Percentiles rank a stretch among this genome's conserved stretches.
phyloP scores from a whole-genome alignment of 2,329 filamentous ascomycete genomes.

The Colletotrichum lupini region DNA sequence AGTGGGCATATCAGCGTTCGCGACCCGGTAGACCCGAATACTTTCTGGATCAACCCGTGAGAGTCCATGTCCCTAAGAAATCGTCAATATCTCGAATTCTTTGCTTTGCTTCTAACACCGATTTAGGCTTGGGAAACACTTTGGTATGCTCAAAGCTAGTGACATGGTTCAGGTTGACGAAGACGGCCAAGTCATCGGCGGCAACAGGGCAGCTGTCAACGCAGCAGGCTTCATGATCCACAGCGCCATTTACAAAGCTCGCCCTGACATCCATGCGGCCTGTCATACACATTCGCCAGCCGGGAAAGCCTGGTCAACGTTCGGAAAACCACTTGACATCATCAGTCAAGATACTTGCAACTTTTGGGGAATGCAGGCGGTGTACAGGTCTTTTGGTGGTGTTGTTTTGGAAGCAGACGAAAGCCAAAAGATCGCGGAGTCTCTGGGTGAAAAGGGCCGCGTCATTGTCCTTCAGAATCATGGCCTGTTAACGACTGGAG shows the following conservation, averaged over 20 bases:
- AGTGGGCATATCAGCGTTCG: slow-evolving; percentile 72
- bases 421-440: slow-evolving; percentile 65
- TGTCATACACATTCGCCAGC: slow-evolving; percentile 70
- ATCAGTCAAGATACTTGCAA: slow-evolving; percentile 69
- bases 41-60: slow-evolving; percentile 74
- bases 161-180: slow-evolving; percentile 73
- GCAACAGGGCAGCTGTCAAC: slow-evolving; percentile 67
- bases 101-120: not conserved
- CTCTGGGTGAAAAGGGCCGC: slow-evolving; percentile 63
- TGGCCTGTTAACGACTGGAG: slow-evolving; percentile 71
- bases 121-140: slow-evolving; percentile 63
- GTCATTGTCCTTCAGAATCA: slow-evolving; percentile 72
- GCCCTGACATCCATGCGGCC: slow-evolving; percentile 69
- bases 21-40: slow-evolving; percentile 67
- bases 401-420: slow-evolving; percentile 72
- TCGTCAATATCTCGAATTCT: not conserved
- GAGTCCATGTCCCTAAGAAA: not conserved
- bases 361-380: slow-evolving; percentile 67
- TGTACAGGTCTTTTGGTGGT: slow-evolving; percentile 71
- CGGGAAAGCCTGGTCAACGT: slow-evolving; percentile 71
- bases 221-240: slow-evolving; percentile 73
- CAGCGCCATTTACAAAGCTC: slow-evolving; percentile 67
- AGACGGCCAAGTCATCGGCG: slow-evolving; percentile 68
- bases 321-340: slow-evolving; percentile 69
- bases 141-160: slow-evolving; percentile 68